phyloP scores from a whole-genome alignment of 345 rosid genomes.

The Populus nigra region DNA sequence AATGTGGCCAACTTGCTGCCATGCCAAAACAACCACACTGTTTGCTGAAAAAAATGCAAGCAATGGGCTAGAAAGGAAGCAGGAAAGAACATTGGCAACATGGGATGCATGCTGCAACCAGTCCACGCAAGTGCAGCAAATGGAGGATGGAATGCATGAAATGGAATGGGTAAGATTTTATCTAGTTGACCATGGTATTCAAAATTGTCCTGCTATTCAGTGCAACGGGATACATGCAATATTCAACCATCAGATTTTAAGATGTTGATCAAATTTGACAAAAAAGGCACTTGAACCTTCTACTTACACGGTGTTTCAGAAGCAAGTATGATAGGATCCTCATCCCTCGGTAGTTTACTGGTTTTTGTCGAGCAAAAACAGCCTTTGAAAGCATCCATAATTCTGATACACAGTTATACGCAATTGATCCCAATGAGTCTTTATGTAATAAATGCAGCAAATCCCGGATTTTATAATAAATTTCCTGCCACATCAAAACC shows the following conservation, averaged over 20 bases:
- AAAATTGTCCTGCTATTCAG: background rate
- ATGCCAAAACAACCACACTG: background rate
- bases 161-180: background rate
- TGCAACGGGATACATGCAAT: background rate
- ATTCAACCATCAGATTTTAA: too few species aligned
- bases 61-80: too few species aligned
- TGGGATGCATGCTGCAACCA: background rate
- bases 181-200: background rate
- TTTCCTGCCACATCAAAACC: background rate
- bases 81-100: background rate
- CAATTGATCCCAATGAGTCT: background rate
- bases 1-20: background rate
- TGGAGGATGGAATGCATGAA: background rate
- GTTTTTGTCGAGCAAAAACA: slow-evolving; percentile 49
- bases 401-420: background rate
- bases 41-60: background rate
- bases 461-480: too few species aligned
- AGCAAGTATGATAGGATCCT: slow-evolving; percentile 60
- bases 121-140: background rate
- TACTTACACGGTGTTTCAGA: slow-evolving; percentile 80
- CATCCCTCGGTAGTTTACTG: slow-evolving; percentile 34
- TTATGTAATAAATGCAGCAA: background rate
- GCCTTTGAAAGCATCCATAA: slow-evolving; percentile 45
- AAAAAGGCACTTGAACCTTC: background rate
- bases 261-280: too few species aligned